phyloP scores from a whole-genome alignment of 2,329 filamentous ascomycete species.

The Claviceps sp. region DNA sequence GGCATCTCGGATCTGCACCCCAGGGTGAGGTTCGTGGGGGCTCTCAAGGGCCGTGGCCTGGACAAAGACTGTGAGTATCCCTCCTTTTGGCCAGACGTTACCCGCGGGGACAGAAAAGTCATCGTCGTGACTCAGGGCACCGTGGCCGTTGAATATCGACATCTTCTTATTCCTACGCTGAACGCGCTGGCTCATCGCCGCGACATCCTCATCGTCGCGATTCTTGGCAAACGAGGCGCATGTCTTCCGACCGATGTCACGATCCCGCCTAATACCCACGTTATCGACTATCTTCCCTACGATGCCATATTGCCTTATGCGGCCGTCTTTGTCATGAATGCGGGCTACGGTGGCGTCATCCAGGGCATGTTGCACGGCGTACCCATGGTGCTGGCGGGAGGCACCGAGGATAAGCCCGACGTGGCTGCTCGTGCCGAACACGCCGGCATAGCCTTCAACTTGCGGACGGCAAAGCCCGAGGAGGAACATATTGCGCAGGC shows the following conservation, averaged over 20 bases:
- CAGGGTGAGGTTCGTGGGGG: slow-evolving; percentile 30
- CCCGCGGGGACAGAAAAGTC: slow-evolving; percentile 22
- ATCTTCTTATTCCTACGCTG: slow-evolving; percentile 33
- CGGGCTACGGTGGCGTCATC: slow-evolving; percentile 33
- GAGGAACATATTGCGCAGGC: slow-evolving; percentile 15
- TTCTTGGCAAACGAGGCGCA: slow-evolving; percentile 16
- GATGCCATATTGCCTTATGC: slow-evolving; percentile 29
- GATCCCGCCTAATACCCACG: slow-evolving; percentile 27
- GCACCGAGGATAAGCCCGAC: slow-evolving; percentile 27
- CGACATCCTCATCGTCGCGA: slow-evolving; percentile 23
- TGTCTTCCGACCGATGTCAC: slow-evolving; percentile 12
- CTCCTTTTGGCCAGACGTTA: slow-evolving; percentile 1
- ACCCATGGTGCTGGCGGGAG: slow-evolving; percentile 32
- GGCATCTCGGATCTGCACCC: slow-evolving; percentile 21
- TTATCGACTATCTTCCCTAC: slow-evolving; percentile 35
- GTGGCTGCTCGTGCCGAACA: slow-evolving; percentile 26
- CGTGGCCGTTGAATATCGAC: slow-evolving; percentile 21
- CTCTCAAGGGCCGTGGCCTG: slow-evolving; percentile 11
- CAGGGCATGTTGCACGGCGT: slow-evolving; percentile 31
- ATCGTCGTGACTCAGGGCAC: slow-evolving; percentile 36
- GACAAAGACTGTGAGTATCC: neutral
- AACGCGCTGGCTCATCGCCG: slow-evolving; percentile 24
- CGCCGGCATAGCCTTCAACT: slow-evolving; percentile 31
- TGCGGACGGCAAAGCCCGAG: slow-evolving; percentile 21
- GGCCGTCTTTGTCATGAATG: slow-evolving; percentile 34